A percentile compares a stretch with the other conserved stretches of the same genome.
These are phyloP conservation scores for Trypanosoma platydactyli DNA, from an alignment of 208 protist species.

Conservation along the genomic window DNA sequence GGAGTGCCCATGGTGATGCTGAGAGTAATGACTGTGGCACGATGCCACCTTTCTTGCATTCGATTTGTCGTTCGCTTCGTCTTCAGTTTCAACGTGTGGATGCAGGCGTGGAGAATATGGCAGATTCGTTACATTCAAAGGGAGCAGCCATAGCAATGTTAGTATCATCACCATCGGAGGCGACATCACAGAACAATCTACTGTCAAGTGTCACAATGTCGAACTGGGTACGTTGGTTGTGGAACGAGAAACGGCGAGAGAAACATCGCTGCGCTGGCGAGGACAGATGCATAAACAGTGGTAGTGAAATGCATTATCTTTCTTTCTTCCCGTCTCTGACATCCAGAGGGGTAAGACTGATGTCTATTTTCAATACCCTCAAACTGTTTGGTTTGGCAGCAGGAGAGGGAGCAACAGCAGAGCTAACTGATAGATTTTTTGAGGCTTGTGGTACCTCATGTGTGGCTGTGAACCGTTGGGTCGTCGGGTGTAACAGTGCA, in stretches of 20 bases:
- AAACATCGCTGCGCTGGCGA: background rate
- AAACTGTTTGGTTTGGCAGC: background rate
- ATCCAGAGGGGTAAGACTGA: background rate
- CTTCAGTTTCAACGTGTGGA: constrained; percentile 6
- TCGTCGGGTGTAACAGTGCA: constrained; percentile 1
- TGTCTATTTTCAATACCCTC: constrained; percentile 9
- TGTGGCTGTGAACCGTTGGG: constrained; percentile 9
- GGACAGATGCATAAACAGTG: background rate
- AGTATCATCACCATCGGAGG: too few species aligned
- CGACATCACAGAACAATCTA: background rate
- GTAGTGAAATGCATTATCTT: background rate
- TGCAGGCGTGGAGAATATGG: background rate
- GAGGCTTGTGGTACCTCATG: background rate
- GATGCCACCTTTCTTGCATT: background rate
- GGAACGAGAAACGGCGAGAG: background rate
- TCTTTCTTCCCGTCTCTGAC: constrained; percentile 1
- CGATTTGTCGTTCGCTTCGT: constrained; percentile 1
- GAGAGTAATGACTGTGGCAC: background rate
- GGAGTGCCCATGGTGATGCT: background rate
- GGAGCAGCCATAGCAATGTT: background rate
- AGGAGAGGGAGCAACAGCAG: background rate
- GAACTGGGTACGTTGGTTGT: constrained; percentile 1
- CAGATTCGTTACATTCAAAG: background rate
- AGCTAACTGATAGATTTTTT: constrained; percentile 6
- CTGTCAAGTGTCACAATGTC: constrained; percentile 1